phyloP scores from a whole-genome alignment of 352 stramenopile genomes.

The Hyaloperonospora brassicae region DNA sequence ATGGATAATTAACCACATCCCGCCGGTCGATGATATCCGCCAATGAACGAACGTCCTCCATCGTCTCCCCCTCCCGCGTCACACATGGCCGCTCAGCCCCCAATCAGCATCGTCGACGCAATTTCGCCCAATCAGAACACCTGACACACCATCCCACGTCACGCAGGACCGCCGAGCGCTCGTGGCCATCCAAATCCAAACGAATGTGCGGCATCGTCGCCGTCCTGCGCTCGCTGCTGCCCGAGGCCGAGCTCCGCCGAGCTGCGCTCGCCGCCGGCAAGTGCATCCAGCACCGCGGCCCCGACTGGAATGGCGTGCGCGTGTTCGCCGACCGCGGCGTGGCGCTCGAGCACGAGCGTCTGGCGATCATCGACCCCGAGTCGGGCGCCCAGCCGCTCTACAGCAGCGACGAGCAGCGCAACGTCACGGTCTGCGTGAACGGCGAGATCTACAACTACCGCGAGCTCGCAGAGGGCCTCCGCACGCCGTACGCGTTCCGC shows the following conservation, averaged over 20 bases:
- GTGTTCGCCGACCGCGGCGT: slow-evolving; percentile 70
- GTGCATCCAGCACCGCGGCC: slow-evolving; percentile 93
- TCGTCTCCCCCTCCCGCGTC: too few relatives aligned
- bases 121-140: too few relatives aligned
- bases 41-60: too few relatives aligned
- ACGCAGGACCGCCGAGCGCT: too few relatives aligned
- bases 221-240: slow-evolving; percentile 94
- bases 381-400: slow-evolving; percentile 88
- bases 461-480: slow-evolving; percentile 85
- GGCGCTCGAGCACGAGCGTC: slow-evolving; percentile 93
- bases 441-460: slow-evolving; percentile 99
- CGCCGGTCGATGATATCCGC: too few relatives aligned
- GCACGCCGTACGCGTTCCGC: slow-evolving; percentile 86
- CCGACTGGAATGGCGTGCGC: slow-evolving; percentile 92
- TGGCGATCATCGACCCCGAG: slow-evolving; percentile 98
- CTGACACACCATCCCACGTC: too few relatives aligned
- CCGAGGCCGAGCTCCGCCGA: slow-evolving; percentile 88
- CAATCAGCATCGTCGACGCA: too few relatives aligned
- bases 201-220: slow-evolving; percentile 97
- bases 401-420: slow-evolving; percentile 69
- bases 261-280: slow-evolving; percentile 93
- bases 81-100: too few relatives aligned
- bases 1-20: too few relatives aligned
- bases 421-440: slow-evolving; percentile 95
- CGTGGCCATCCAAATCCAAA: not conserved